Evolutionary conservation across 177 flowering plant species (phyloP).

Genomic region (Tripterygium wilfordii): DNA sequence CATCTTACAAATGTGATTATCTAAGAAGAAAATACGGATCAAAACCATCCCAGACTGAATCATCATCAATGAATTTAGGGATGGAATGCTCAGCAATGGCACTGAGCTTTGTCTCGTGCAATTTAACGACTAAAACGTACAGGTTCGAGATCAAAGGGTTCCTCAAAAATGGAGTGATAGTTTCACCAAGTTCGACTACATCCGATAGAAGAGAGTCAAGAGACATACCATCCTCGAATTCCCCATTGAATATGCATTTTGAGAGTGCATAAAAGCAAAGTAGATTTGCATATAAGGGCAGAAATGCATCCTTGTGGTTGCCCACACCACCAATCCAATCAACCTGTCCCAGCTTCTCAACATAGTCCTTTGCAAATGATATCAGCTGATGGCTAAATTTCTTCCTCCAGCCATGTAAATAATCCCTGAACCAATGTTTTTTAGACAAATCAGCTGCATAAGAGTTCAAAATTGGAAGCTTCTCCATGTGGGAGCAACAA

Average conservation of each 20-base stretch:
- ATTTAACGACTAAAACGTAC: conserved; percentile 39
- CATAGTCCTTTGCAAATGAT: conserved; percentile 34
- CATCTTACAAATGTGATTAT: conserved; percentile 13
- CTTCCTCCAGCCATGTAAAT: conserved; percentile 52
- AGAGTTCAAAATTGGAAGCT: conserved; percentile 31
- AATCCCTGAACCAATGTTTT: conserved; percentile 11
- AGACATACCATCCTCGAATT: conserved; percentile 15
- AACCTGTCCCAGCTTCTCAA: conserved; percentile 18
- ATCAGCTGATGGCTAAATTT: conserved; percentile 50
- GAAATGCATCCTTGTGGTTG: conserved; percentile 89
- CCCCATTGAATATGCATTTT: conserved; percentile 34
- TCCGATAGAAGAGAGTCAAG: conserved; percentile 34
- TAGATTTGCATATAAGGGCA: conserved; percentile 69
- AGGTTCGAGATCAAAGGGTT: conserved; percentile 77
- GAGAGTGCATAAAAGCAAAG: conserved; percentile 78
- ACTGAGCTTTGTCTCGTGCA: conserved; percentile 42
- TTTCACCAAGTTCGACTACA: conserved; percentile 40
- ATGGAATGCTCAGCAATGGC: conserved; percentile 6
- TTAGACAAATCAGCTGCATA: conserved; percentile 15
- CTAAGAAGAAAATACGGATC: conserved; percentile 81
- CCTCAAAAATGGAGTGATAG: conserved; percentile 53
- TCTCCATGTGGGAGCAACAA: conserved; percentile 76
- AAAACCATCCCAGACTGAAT: conserved; percentile 60
- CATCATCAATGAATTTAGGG: conserved; percentile 10
- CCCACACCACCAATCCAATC: conserved; percentile 92